Evolutionary conservation across 805 yeast genomes (phyloP).

Genomic region (Zygotorulaspora florentina): DNA sequence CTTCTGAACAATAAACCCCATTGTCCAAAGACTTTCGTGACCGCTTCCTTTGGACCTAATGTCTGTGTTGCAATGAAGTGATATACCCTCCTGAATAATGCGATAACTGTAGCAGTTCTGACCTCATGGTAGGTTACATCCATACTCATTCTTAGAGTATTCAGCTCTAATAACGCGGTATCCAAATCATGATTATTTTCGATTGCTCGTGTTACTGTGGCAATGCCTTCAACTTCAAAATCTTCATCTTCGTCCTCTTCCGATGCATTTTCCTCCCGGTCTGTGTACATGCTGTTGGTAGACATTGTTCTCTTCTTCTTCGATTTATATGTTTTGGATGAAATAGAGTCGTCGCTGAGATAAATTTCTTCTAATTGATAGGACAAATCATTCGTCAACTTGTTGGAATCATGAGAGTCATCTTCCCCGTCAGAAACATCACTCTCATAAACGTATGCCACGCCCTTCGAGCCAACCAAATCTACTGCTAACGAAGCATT

Average conservation of each 20-base stretch:
- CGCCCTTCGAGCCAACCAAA: constrained; percentile 38
- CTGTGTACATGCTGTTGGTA: constrained; percentile 43
- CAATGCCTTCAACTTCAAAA: constrained; percentile 85
- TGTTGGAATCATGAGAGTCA: constrained; percentile 21
- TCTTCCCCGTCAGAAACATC: constrained; percentile 34
- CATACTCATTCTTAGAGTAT: constrained; percentile 96
- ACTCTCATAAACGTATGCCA: constrained; percentile 38
- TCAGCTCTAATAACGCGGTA: constrained; percentile 86
- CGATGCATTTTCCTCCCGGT: constrained; percentile 38
- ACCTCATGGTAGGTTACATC: constrained; percentile 94
- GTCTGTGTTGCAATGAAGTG: constrained; percentile 78
- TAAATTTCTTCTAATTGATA: constrained; percentile 47
- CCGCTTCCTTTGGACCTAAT: constrained; percentile 69
- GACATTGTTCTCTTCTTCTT: constrained; percentile 45
- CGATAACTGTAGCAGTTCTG: constrained; percentile 70
- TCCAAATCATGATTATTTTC: constrained; percentile 90
- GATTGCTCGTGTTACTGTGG: constrained; percentile 87
- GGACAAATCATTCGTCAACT: constrained; percentile 36
- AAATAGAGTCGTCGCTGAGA: constrained; percentile 56
- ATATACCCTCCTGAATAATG: constrained; percentile 63
- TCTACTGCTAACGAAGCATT: constrained; percentile 18
- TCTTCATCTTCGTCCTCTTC: constrained; percentile 64
- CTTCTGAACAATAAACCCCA: constrained; percentile 83
- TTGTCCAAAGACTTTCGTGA: constrained; percentile 63
- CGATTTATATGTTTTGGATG: constrained; percentile 43